These are phyloP conservation scores for Rhizopus arrhizus DNA, from an alignment of 371 early-diverging fungal species.

Conservation along the genomic window DNA sequence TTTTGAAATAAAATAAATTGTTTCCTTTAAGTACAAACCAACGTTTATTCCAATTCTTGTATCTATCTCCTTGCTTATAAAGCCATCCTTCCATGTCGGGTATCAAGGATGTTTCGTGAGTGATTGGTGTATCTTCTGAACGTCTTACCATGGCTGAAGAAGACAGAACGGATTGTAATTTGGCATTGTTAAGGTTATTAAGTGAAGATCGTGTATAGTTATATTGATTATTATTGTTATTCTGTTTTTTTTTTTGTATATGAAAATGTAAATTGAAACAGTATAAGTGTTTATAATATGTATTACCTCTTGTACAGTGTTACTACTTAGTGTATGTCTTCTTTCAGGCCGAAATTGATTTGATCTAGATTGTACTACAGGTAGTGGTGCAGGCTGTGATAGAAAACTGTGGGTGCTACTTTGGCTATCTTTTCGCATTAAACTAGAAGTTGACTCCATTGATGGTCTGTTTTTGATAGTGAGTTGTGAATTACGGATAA, in stretches of 20 bases:
- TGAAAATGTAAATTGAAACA: neutral
- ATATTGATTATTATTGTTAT: slow-evolving; percentile 4
- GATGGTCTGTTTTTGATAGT: neutral
- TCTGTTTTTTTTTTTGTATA: neutral
- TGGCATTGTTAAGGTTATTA: neutral
- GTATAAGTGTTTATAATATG: neutral
- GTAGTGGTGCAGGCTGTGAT: neutral
- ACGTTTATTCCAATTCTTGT: slow-evolving; percentile 67
- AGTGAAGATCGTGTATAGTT: slow-evolving; percentile 25
- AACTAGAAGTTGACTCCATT: neutral
- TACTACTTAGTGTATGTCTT: slow-evolving; percentile 9
- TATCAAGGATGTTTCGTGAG: slow-evolving; percentile 2
- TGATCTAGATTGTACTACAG: neutral
- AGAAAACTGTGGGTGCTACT: neutral
- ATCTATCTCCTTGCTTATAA: slow-evolving; percentile 64
- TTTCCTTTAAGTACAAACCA: slow-evolving; percentile 68
- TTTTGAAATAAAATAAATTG: slow-evolving; percentile 63
- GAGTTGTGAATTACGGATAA: slow-evolving; percentile 25
- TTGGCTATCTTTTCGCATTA: neutral
- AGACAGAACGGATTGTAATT: slow-evolving; percentile 24
- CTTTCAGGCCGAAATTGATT: neutral
- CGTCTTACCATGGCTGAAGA: slow-evolving; percentile 11
- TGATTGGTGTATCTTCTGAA: slow-evolving; percentile 15
- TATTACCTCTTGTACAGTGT: slow-evolving; percentile 14
- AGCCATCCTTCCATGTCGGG: slow-evolving; percentile 67